phyloP scores from a whole-genome alignment of 257 asterid genomes.

The Fraxinus quadrangulata region DNA sequence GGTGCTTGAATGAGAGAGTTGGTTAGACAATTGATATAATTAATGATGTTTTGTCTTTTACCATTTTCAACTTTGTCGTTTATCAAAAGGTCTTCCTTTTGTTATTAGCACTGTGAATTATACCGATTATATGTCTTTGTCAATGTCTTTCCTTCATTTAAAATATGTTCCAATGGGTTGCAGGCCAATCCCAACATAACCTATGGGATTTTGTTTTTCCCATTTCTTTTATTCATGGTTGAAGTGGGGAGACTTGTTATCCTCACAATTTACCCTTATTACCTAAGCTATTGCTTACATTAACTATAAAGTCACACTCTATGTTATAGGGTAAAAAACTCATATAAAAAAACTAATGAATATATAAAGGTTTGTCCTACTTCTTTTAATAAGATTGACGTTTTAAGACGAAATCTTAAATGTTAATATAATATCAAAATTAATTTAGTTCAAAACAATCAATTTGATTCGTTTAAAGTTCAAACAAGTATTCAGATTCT shows the following conservation, averaged over 20 bases:
- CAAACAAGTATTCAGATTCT: too few relatives aligned
- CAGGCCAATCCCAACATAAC: conserved; percentile 4
- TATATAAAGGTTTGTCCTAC: too few relatives aligned
- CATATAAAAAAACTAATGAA: too few relatives aligned
- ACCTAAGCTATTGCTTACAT: neutral
- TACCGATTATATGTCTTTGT: conserved; percentile 15
- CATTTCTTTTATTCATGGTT: conserved; percentile 7
- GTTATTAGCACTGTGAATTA: conserved; percentile 20
- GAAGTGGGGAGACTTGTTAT: neutral
- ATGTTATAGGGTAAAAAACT: too few relatives aligned
- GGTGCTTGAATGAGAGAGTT: too few relatives aligned
- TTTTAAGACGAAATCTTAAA: too few relatives aligned
- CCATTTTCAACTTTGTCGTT: conserved; percentile 24
- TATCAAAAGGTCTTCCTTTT: neutral
- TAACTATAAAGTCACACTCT: too few relatives aligned
- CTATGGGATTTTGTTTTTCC: conserved; percentile 26
- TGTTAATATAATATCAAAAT: too few relatives aligned
- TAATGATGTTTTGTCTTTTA: conserved; percentile 1
- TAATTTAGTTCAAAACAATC: too few relatives aligned
- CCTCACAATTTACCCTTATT: neutral
- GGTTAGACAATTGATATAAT: conserved; percentile 5
- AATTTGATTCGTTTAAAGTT: too few relatives aligned
- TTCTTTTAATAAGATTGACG: too few relatives aligned
- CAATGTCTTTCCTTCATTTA: conserved; percentile 19
- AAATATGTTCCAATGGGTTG: conserved; percentile 9